Percentiles rank a stretch among this genome's conserved stretches.
These are phyloP conservation scores for Botrytis deweyae DNA, from an alignment of 2,329 filamentous ascomycete species.

Conservation along the genomic window DNA sequence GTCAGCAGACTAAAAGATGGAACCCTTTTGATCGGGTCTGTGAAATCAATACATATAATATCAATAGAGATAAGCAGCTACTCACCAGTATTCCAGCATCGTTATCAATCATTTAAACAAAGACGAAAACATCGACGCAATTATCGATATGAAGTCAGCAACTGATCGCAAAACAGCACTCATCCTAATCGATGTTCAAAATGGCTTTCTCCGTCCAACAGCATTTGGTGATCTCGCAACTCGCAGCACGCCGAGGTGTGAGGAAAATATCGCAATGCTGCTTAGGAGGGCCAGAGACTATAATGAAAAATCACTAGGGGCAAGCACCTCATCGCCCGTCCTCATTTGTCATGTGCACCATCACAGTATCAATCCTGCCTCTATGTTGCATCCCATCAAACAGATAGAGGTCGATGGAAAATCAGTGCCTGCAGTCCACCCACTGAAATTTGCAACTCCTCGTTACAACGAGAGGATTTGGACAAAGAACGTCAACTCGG, in stretches of 20 bases:
- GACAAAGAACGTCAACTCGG: slow-evolving; percentile 4
- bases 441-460: neutral
- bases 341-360: slow-evolving; percentile 8
- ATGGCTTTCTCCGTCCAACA: neutral
- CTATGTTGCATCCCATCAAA: slow-evolving; percentile 1
- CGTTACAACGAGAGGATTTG: slow-evolving; percentile 3
- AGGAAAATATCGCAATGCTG: slow-evolving; percentile 6
- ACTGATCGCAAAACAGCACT: slow-evolving; percentile 2
- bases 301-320: neutral
- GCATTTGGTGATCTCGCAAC: slow-evolving; percentile 7
- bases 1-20: neutral
- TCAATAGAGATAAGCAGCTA: neutral
- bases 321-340: neutral
- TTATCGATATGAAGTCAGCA: slow-evolving; percentile 3
- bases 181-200: slow-evolving; percentile 8
- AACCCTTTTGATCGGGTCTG: too few species aligned
- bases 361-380: slow-evolving; percentile 4
- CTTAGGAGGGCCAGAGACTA: neutral
- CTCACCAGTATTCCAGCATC: neutral
- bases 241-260: neutral
- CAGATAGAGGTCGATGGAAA: neutral
- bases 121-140: neutral
- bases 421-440: neutral
- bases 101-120: neutral
- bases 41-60: neutral